Evolutionary conservation across 495 filamentous ascomycete species (phyloP).

Genomic region (Annulohypoxylon maeteangense): DNA sequence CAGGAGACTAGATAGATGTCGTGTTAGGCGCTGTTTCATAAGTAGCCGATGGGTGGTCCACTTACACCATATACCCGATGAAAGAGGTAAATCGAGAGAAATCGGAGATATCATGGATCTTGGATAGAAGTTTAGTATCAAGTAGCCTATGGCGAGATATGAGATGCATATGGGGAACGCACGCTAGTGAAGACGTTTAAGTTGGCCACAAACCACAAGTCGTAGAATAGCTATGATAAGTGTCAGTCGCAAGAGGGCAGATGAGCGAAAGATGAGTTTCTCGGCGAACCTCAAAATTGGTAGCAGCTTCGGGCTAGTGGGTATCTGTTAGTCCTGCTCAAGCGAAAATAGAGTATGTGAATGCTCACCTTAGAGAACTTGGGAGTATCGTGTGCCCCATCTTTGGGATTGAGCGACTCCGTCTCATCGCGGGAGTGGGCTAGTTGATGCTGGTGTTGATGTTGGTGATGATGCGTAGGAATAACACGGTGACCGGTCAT

Average conservation of each 20-base stretch:
- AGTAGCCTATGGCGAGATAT: neutral
- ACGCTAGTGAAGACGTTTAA: slow-evolving; percentile 70
- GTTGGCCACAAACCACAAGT: slow-evolving; percentile 77
- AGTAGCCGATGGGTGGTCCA: slow-evolving; percentile 16
- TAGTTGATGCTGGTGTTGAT: slow-evolving; percentile 30
- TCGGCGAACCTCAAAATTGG: slow-evolving; percentile 39
- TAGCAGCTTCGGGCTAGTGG: slow-evolving; percentile 24
- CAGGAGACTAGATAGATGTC: slow-evolving; percentile 61
- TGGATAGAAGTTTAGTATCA: slow-evolving; percentile 48
- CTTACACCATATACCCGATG: slow-evolving; percentile 70
- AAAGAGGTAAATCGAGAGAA: slow-evolving; percentile 52
- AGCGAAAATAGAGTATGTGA: neutral
- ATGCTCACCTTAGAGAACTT: slow-evolving; percentile 34
- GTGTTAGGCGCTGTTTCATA: slow-evolving; percentile 55
- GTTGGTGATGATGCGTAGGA: slow-evolving; percentile 27
- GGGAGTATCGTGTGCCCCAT: slow-evolving; percentile 14
- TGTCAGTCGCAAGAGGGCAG: slow-evolving; percentile 21
- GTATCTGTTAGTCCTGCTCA: slow-evolving; percentile 18
- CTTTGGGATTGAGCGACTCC: slow-evolving; percentile 13
- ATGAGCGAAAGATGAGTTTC: neutral
- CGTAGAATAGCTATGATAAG: slow-evolving; percentile 71
- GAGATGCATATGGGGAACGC: slow-evolving; percentile 3
- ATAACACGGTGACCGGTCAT: slow-evolving; percentile 30
- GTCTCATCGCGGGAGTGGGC: slow-evolving; percentile 14
- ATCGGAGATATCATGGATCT: slow-evolving; percentile 64